Evolutionary conservation across 768 basidiomycete species (phyloP).

Genomic region (Mycena latifolia): DNA sequence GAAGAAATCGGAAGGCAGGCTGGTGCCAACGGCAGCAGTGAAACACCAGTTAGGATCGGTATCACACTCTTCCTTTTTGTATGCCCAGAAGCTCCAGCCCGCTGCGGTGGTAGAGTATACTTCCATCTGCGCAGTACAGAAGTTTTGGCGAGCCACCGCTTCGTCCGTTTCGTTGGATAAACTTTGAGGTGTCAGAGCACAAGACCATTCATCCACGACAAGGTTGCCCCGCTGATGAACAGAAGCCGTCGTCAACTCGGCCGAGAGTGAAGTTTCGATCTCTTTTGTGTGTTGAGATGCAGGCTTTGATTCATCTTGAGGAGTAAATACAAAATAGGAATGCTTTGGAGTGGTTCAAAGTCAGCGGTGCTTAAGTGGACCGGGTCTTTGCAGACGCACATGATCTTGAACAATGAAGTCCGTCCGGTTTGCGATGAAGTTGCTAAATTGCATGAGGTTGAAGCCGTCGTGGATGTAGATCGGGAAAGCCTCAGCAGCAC

Average conservation of each 20-base stretch:
- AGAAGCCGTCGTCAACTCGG: constrained; percentile 44
- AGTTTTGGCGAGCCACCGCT: constrained; percentile 57
- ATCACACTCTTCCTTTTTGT: constrained; percentile 71
- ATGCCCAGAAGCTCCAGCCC: constrained; percentile 82
- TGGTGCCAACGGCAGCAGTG: constrained; percentile 66
- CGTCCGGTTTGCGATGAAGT: constrained; percentile 59
- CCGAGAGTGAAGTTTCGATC: constrained; percentile 54
- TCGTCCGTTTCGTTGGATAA: constrained; percentile 60
- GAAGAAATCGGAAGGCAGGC: constrained; percentile 70
- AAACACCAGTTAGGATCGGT: constrained; percentile 80
- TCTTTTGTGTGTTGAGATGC: constrained; percentile 70
- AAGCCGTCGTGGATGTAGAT: constrained; percentile 81
- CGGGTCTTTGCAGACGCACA: constrained; percentile 13
- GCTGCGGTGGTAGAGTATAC: constrained; percentile 67
- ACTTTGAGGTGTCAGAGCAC: constrained; percentile 75
- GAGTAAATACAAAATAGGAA: constrained; percentile 77
- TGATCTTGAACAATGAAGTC: constrained; percentile 82
- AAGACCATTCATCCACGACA: constrained; percentile 89
- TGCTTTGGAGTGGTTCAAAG: constrained; percentile 50
- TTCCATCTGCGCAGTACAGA: constrained; percentile 70
- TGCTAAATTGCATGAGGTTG: constrained; percentile 62
- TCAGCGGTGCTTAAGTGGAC: neutral
- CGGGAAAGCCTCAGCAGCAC: constrained; percentile 59
- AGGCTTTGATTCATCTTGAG: constrained; percentile 59
- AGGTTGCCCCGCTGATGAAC: constrained; percentile 56